phyloP scores from a whole-genome alignment of 2,329 filamentous ascomycete species.

The Talaromyces sp. region DNA sequence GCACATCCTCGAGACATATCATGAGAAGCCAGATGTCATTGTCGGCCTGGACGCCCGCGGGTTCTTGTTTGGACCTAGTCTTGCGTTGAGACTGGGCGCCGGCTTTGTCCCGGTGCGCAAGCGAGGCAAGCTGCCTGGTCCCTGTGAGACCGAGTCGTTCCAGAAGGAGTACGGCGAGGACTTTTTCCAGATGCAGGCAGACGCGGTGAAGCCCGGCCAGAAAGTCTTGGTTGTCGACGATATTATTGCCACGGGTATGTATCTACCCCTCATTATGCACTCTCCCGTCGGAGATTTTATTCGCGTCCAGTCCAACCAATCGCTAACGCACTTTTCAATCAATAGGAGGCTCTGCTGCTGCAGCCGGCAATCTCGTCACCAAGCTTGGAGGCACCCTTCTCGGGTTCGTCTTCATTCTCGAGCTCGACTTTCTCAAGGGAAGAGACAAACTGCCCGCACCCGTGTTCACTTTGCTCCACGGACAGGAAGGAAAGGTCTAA shows the following conservation, averaged over 20 bases:
- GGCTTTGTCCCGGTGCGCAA: constrained; percentile 93
- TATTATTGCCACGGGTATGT: constrained; percentile 89
- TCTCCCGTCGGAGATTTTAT: constrained; percentile 1
- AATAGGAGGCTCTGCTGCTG: constrained; percentile 82
- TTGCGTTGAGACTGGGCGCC: constrained; percentile 78
- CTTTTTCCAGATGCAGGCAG: constrained; percentile 91
- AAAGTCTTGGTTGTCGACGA: constrained; percentile 93
- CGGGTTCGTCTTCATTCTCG: constrained; percentile 92
- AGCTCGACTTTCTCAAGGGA: constrained; percentile 89
- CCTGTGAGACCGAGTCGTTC: constrained; percentile 78
- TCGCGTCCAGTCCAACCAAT: background rate
- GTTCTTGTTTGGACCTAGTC: constrained; percentile 87
- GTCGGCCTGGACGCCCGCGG: constrained; percentile 91
- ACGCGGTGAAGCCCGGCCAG: constrained; percentile 78
- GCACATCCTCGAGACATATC: constrained; percentile 65
- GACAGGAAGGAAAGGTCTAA: constrained; percentile 45
- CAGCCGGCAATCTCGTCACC: constrained; percentile 79
- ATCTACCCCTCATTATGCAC: background rate
- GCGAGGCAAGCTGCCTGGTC: constrained; percentile 89
- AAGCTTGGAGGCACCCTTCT: constrained; percentile 81
- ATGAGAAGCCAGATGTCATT: constrained; percentile 74
- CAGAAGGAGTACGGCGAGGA: constrained; percentile 96
- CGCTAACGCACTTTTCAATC: constrained; percentile 12
- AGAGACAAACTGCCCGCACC: constrained; percentile 82
- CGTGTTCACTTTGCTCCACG: constrained; percentile 74